Conservation (phyloP, 2,329 filamentous ascomycete species). For the Cladosporium sp. region DNA sequence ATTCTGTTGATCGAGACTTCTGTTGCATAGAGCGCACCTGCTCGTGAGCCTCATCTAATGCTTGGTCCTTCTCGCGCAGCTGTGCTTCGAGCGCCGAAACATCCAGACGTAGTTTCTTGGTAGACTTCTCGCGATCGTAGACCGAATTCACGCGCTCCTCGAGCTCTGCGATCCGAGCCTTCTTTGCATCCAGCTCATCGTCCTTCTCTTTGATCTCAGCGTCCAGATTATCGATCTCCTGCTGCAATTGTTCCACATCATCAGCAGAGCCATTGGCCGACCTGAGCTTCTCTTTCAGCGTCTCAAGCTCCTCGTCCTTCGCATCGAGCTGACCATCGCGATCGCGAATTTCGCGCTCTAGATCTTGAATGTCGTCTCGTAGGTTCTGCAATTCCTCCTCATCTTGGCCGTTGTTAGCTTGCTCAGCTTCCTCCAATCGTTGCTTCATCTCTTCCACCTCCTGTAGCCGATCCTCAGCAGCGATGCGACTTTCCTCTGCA, state of each 20-base stretch:
- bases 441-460: constrained; percentile 46
- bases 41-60: constrained; percentile 38
- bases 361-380: constrained; percentile 51
- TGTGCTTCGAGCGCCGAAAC: constrained; percentile 37
- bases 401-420: constrained; percentile 33
- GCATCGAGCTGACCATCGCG: constrained; percentile 38
- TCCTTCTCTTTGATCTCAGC: constrained; percentile 52
- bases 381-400: constrained; percentile 39
- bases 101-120: constrained; percentile 40
- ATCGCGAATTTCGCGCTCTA: constrained; percentile 55
- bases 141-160: constrained; percentile 33
- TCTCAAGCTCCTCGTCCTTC: constrained; percentile 54
- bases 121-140: constrained; percentile 39
- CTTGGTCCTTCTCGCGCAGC: constrained; percentile 37
- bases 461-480: constrained; percentile 43
- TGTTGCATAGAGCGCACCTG: constrained; percentile 37
- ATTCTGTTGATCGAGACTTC: constrained; percentile 31
- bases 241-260: constrained; percentile 61
- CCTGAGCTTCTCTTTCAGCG: constrained; percentile 42
- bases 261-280: constrained; percentile 32
- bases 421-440: constrained; percentile 41
- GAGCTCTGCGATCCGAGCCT: constrained; percentile 34
- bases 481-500: constrained; percentile 44
- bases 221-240: constrained; percentile 53
- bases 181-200: constrained; percentile 42